A percentile compares a stretch with the other conserved stretches of the same genome.
Conservation (phyloP, 1,139 yeast species). For the Candida frijolesensis region DNA sequence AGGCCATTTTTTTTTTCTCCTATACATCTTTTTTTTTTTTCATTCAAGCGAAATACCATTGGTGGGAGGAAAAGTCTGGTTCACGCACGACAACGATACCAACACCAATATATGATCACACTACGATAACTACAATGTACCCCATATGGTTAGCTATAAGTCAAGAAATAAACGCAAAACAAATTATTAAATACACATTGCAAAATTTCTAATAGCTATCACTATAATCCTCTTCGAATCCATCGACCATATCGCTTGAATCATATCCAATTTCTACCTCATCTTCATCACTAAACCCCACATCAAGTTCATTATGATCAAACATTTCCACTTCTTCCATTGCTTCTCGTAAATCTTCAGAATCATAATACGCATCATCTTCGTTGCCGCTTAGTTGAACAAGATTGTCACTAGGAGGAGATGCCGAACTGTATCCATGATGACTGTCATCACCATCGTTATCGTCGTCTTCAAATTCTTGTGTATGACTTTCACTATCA, state of each 20-base stretch:
- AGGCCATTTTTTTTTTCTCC: neutral
- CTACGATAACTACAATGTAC: neutral
- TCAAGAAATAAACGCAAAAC: neutral
- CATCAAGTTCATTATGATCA: neutral
- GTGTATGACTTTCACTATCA: conserved; percentile 10
- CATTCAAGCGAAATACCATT: conserved; percentile 3
- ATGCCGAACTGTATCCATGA: conserved; percentile 1
- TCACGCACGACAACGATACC: neutral
- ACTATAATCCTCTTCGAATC: conserved; percentile 1
- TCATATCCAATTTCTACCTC: neutral
- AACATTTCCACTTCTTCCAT: conserved; percentile 15
- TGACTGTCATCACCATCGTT: conserved; percentile 4
- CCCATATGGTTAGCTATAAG: neutral
- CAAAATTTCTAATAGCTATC: neutral
- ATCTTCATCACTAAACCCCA: conserved; percentile 2
- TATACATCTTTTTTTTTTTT: neutral
- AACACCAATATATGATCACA: neutral
- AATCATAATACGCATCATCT: conserved; percentile 12
- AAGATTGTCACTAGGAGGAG: neutral
- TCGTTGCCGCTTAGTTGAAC: conserved; percentile 8
- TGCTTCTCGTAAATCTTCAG: conserved; percentile 22
- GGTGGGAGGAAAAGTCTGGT: neutral
- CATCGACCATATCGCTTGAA: conserved; percentile 3
- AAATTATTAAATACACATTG: neutral
- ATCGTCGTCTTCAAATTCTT: conserved; percentile 9